These are phyloP conservation scores for Cladosporium phlei DNA, from an alignment of 2,329 filamentous ascomycete species.

Conservation along the genomic window DNA sequence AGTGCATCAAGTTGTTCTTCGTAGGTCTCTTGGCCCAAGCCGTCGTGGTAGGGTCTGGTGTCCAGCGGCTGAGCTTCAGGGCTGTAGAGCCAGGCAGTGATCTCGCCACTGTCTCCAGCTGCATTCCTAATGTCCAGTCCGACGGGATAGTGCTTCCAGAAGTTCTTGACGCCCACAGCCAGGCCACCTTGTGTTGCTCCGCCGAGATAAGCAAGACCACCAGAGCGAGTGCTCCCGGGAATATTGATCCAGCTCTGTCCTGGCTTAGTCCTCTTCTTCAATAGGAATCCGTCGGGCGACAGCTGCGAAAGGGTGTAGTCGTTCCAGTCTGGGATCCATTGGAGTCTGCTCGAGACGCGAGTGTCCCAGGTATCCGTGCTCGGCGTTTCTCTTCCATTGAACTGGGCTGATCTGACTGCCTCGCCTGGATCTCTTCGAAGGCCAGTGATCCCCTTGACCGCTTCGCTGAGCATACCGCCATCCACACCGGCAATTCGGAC, in stretches of 20 bases:
- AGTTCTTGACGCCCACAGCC: conserved; percentile 54
- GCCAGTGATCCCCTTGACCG: conserved; percentile 57
- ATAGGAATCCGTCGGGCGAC: conserved; percentile 56
- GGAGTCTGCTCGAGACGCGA: conserved; percentile 42
- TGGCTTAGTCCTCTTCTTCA: conserved; percentile 56
- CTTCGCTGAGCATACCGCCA: conserved; percentile 54
- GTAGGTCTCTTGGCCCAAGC: conserved; percentile 53
- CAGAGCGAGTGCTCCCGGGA: conserved; percentile 51
- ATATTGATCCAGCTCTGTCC: conserved; percentile 57
- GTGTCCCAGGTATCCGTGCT: conserved; percentile 45
- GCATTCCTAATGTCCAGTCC: conserved; percentile 53
- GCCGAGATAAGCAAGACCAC: conserved; percentile 56
- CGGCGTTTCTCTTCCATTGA: conserved; percentile 44
- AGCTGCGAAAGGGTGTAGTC: conserved; percentile 56
- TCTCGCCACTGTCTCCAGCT: conserved; percentile 44
- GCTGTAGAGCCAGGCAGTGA: conserved; percentile 59
- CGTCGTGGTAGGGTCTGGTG: conserved; percentile 55
- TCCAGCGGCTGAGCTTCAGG: conserved; percentile 54
- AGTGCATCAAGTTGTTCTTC: conserved; percentile 56
- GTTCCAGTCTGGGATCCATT: conserved; percentile 56
- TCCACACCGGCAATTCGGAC: conserved; percentile 53
- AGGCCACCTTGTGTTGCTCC: conserved; percentile 55
- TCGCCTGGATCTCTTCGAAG: conserved; percentile 52
- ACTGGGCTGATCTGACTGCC: conserved; percentile 47
- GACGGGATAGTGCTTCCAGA: conserved; percentile 61